Evolutionary conservation across 768 basidiomycete species (phyloP), one percentile per base, ranked within the genome.

Genomic region (Russula dissimulans): DNA sequence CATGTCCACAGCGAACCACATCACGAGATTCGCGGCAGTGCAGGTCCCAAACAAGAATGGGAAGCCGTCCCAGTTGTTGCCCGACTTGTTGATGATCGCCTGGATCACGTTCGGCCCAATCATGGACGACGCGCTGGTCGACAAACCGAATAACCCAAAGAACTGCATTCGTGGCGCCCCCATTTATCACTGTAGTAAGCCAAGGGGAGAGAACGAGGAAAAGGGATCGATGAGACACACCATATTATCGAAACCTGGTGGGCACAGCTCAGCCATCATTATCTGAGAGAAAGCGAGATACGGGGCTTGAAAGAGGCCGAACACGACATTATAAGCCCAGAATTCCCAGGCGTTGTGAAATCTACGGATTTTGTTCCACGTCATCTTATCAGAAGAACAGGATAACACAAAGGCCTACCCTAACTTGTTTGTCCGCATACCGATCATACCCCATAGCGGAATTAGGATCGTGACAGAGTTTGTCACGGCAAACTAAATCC

Each of bases 301-400:
- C 0, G 91, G 91, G 1, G 87, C 87, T 74, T 91, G 87, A 77
- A 90, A 90, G 9, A 91, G 71, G 12, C 89, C 89, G 65, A 86
- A 89, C 3, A 91, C 71, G 51, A 89, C 76, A 60, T 90, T 91
- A 73, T 91, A 92, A 5, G 81, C 83, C 85, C 91, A 95, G 73
- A 93, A 93, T 66, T 93, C 91, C 89, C 90, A 91, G 14, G 67
- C 79, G 60, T 90, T 88, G 68, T 91, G 89, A 72, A 88, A 90
- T 1, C 60, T 26, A 39, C 17, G 15, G 17, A 36, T 29, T 42
- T 34, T 48, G 14, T 22, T 26, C 55, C 18, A 6, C 17, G 44
- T 52, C 10, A 61, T 9, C 0, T 10, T 26, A 26, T 44, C 3
- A n/a, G 43, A 11, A 4, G 5, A 48, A 32, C 31, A 43, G 44